Evolutionary conservation across 768 basidiomycete species (phyloP).

Genomic region (Sutorius australiensis): DNA sequence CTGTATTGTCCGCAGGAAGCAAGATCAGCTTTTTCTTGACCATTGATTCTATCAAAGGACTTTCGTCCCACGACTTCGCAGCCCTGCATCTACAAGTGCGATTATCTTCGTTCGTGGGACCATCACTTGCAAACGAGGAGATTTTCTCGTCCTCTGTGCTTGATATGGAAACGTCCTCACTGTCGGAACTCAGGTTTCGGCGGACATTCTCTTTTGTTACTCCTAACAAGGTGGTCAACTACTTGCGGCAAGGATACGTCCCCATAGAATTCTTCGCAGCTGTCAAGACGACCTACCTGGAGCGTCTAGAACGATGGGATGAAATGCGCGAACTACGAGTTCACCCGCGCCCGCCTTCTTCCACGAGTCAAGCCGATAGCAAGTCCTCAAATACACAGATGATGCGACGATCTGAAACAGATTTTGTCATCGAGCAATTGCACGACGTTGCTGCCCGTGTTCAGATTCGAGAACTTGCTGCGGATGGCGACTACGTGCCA

Average conservation of each 20-base stretch:
- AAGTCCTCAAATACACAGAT: conserved; percentile 47
- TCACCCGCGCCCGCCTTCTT: conserved; percentile 35
- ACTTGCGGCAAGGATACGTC: conserved; percentile 74
- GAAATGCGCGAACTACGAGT: conserved; percentile 78
- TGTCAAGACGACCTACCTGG: conserved; percentile 76
- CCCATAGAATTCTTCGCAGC: conserved; percentile 90
- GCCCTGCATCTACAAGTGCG: conserved; percentile 84
- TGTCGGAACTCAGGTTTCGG: conserved; percentile 81
- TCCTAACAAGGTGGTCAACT: conserved; percentile 64
- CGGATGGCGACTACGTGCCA: conserved; percentile 79
- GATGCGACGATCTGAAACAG: conserved; percentile 91
- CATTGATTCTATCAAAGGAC: conserved; percentile 83
- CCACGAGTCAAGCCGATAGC: conserved; percentile 32
- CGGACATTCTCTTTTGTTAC: conserved; percentile 77
- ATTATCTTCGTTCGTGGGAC: conserved; percentile 81
- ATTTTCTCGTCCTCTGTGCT: conserved; percentile 73
- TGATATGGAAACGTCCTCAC: conserved; percentile 65
- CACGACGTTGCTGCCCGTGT: conserved; percentile 91
- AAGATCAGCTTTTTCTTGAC: conserved; percentile 83
- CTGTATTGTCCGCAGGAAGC: conserved; percentile 64
- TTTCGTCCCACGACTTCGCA: conserved; percentile 87
- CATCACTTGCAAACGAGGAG: conserved; percentile 67
- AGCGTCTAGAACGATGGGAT: conserved; percentile 91
- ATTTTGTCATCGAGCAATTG: conserved; percentile 80
- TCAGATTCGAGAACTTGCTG: conserved; percentile 81